Conservation (phyloP, 2,329 filamentous ascomycete genomes). For the Juglanconis oblonga region DNA sequence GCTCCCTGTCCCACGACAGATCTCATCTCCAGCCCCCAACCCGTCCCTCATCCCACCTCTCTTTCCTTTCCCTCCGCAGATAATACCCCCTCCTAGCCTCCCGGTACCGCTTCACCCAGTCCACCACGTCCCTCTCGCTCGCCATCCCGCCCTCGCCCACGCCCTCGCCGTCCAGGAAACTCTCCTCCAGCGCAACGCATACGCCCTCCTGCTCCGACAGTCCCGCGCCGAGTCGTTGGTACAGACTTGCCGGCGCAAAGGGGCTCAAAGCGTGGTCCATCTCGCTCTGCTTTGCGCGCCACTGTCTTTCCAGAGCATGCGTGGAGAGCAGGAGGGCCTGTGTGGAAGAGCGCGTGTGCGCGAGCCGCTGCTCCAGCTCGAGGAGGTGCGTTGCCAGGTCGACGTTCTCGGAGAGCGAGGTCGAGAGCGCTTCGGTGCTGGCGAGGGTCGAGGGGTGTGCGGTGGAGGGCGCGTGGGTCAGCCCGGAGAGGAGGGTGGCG, state of each 20-base stretch:
- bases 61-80: conserved; percentile 79
- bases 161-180: conserved; percentile 68
- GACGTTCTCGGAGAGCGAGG: conserved; percentile 69
- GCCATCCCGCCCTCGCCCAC: conserved; percentile 44
- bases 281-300: conserved; percentile 82
- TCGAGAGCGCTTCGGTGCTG: conserved; percentile 62
- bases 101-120: conserved; percentile 80
- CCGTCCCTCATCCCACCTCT: conserved; percentile 92
- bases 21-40: conserved; percentile 87
- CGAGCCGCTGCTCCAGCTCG: conserved; percentile 55
- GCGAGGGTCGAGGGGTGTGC: conserved; percentile 69
- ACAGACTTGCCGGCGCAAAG: conserved; percentile 83
- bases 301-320: conserved; percentile 86
- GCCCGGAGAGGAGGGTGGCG: conserved; percentile 66
- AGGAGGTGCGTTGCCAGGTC: conserved; percentile 62
- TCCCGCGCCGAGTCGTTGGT: conserved; percentile 73
- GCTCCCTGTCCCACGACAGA: not conserved
- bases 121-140: conserved; percentile 76
- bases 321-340: conserved; percentile 81
- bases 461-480: conserved; percentile 64
- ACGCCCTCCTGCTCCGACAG: conserved; percentile 80
- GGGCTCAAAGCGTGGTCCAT: conserved; percentile 82
- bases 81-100: conserved; percentile 79
- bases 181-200: conserved; percentile 83
- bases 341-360: conserved; percentile 63